Conservation (phyloP, 805 yeast genomes). For the Zygosaccharomyces bisporus region DNA sequence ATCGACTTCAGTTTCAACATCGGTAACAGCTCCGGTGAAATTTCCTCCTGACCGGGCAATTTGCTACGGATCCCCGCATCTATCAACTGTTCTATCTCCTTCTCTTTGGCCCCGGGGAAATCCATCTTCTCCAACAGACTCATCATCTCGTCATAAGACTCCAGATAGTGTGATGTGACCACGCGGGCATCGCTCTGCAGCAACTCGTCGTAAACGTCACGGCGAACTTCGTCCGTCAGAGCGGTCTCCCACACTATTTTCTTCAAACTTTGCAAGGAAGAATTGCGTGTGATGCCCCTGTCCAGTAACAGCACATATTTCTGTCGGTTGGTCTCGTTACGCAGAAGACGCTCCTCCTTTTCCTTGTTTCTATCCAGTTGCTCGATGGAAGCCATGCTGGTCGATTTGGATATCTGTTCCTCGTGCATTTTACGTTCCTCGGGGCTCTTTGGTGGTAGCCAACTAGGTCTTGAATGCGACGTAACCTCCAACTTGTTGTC, state of each 20-base stretch:
- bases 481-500: conserved; percentile 53
- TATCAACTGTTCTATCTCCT: conserved; percentile 29
- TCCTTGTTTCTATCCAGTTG: conserved; percentile 31
- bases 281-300: conserved; percentile 34
- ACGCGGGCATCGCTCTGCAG: conserved; percentile 26
- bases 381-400: conserved; percentile 36
- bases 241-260: conserved; percentile 35
- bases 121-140: conserved; percentile 32
- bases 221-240: conserved; percentile 24
- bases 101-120: conserved; percentile 32
- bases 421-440: conserved; percentile 55
- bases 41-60: conserved; percentile 15
- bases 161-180: conserved; percentile 30
- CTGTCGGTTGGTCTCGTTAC: conserved; percentile 29
- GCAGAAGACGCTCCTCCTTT: conserved; percentile 24
- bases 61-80: conserved; percentile 19
- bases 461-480: conserved; percentile 63
- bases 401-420: conserved; percentile 45
- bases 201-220: conserved; percentile 22
- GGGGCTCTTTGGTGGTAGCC: conserved; percentile 63
- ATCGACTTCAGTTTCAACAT: conserved; percentile 37
- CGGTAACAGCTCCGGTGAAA: conserved; percentile 26
- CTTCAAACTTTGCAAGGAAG: conserved; percentile 25
- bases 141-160: conserved; percentile 40
- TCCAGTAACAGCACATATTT: conserved; percentile 28